A percentile compares a stretch with the other conserved stretches of the same genome.
Evolutionary conservation across 331 rosid genomes (phyloP).

Genomic region (Malus hybrid): DNA sequence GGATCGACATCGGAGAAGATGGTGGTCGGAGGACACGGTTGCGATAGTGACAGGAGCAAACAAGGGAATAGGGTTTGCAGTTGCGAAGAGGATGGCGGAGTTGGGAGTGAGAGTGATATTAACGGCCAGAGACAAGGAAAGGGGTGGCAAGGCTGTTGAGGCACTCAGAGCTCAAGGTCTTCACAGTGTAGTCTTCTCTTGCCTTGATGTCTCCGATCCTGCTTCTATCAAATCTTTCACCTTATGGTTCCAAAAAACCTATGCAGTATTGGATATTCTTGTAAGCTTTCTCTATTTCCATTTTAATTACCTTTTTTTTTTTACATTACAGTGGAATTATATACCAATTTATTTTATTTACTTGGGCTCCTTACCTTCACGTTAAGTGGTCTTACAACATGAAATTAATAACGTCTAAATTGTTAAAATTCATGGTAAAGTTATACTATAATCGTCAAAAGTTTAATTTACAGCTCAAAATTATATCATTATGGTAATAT

Average conservation of each 20-base stretch:
- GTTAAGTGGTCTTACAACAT: background rate
- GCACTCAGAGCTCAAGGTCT: constrained; percentile 34
- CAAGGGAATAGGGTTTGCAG: constrained; percentile 76
- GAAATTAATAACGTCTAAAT: no score
- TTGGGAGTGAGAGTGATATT: constrained; percentile 64
- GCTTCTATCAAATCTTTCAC: constrained; percentile 48
- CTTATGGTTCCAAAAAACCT: constrained; percentile 36
- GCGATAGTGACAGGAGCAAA: constrained; percentile 91
- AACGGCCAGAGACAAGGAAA: constrained; percentile 53
- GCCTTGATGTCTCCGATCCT: constrained; percentile 69
- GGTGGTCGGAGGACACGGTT: constrained; percentile 79
- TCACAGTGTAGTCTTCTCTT: constrained; percentile 27
- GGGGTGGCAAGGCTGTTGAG: constrained; percentile 46
- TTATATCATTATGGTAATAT: no score
- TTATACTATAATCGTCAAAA: no score
- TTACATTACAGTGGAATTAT: no score
- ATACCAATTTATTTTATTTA: no score
- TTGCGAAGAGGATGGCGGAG: constrained; percentile 59
- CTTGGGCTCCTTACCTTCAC: background rate
- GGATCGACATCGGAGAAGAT: constrained; percentile 14
- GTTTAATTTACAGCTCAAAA: background rate
- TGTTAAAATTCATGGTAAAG: background rate
- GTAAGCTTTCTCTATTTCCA: constrained; percentile 15
- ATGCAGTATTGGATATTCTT: constrained; percentile 63
- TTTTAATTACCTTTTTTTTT: background rate